A percentile compares a stretch with the other conserved stretches of the same genome.
Evolutionary conservation across 768 basidiomycete genomes (phyloP).

Genomic region (Amylocystis lapponica): DNA sequence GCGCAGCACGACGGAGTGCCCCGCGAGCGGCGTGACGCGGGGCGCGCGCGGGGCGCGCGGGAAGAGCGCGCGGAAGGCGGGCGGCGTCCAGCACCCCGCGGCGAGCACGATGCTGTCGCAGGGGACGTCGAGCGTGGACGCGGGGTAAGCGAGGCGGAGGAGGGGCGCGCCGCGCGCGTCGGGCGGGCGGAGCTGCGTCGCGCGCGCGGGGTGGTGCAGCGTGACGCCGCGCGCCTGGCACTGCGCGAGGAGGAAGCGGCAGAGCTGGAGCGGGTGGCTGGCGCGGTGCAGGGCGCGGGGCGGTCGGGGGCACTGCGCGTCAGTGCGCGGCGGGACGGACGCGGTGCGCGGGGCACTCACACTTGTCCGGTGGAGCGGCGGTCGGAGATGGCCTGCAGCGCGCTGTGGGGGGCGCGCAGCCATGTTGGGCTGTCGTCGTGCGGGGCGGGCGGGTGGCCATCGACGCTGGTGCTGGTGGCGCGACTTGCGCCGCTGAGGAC

Average conservation of each 20-base stretch:
- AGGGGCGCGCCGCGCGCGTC: slow-evolving; percentile 7
- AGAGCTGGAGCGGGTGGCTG: slow-evolving; percentile 25
- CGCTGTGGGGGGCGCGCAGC: slow-evolving; percentile 15
- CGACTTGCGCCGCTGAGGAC: slow-evolving; percentile 21
- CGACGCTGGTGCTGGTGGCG: slow-evolving; percentile 1
- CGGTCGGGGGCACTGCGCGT: background rate
- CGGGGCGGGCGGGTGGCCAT: background rate
- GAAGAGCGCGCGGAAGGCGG: slow-evolving; percentile 27
- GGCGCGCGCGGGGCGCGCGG: slow-evolving; percentile 23
- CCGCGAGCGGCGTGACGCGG: slow-evolving; percentile 23
- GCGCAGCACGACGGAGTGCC: slow-evolving; percentile 21
- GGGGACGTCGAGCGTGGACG: slow-evolving; percentile 15
- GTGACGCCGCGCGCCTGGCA: slow-evolving; percentile 23
- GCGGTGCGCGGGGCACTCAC: slow-evolving; percentile 14
- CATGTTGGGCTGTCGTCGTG: slow-evolving; percentile 16
- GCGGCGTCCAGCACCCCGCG: slow-evolving; percentile 33
- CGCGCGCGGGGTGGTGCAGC: slow-evolving; percentile 25
- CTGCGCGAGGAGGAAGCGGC: slow-evolving; percentile 26
- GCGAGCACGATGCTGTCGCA: slow-evolving; percentile 29
- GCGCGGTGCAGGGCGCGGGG: slow-evolving; percentile 2
- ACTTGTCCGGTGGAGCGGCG: slow-evolving; percentile 24
- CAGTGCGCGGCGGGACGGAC: too few species aligned
- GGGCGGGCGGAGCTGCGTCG: slow-evolving; percentile 12
- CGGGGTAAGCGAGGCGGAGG: slow-evolving; percentile 17
- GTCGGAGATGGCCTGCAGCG: slow-evolving; percentile 22